Evolutionary conservation across 306 rosid species (phyloP), one percentile per base, ranked within the genome.

Genomic region (Cyclanthera cordifolia): DNA sequence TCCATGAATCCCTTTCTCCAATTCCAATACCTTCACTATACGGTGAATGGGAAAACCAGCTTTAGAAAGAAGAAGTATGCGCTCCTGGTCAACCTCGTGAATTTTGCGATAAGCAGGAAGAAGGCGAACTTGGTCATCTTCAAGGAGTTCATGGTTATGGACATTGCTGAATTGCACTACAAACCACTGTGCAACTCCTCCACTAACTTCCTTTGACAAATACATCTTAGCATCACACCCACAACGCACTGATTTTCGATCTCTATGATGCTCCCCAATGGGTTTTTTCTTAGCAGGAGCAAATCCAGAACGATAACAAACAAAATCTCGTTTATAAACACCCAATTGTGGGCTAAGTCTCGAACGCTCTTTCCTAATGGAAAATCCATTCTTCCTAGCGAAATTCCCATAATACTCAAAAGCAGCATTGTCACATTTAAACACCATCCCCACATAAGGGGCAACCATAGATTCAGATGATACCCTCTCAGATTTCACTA

Each of bases 151-250:
- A 15, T 93, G 99, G 76, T 93, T 93, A 68, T 93, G 99, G 8
- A 93, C 79, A 77, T 88, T 87, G 76, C 95, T 87, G 61, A 93
- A 93, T 65, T 93, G 96, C 75, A 87, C 95, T 72, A 88, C 95
- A 81, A 88, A 80, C 99, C 99, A 93, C 25, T 87, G 94, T 3
- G 90, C 80, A 85, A 79, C 87, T 48, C 96, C 96, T 28, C 88
- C 94, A 30, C 81, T 84, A 10, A 93, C 78, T 85, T 93, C 96
- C 87, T 90, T 90, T 2, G 95, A 87, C 72, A 93, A 68, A 73
- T 90, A 87, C 99, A 93, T 86, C 74, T 93, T 93, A 30, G 95
- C 95, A 85, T 93, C 96, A 43, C 99, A 93, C 63, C 96, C 99
- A 67, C 99, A 93, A 72, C 96, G 78, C 70, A 90, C 91, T 0